phyloP scores from a whole-genome alignment of 164 flowering plant species.

The Pachysandra terminalis region DNA sequence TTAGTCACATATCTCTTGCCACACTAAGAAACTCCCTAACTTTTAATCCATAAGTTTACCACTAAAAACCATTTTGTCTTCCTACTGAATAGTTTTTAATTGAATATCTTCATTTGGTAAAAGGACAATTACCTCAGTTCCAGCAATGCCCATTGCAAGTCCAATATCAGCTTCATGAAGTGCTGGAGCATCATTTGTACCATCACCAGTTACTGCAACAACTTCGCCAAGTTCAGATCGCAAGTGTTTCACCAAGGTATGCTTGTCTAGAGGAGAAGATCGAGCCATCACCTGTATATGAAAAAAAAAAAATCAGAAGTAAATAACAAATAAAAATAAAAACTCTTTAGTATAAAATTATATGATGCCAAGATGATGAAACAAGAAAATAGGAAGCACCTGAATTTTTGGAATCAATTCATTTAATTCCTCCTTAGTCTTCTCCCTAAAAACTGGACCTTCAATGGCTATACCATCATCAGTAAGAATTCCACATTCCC shows the following conservation, averaged over 20 bases:
- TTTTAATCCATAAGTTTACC: neutral
- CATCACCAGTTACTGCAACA: constrained; percentile 98
- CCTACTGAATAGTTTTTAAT: no score
- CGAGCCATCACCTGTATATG: constrained; percentile 95
- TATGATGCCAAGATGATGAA: neutral
- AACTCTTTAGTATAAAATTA: neutral
- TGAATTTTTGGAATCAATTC: constrained; percentile 81
- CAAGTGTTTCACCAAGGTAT: constrained; percentile 76
- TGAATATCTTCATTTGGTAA: neutral
- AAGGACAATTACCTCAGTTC: constrained; percentile 75
- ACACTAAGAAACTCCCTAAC: neutral
- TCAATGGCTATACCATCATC: constrained; percentile 90
- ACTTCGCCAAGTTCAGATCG: constrained; percentile 68
- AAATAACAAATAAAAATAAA: neutral
- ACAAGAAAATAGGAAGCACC: constrained; percentile 30
- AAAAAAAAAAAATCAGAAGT: neutral
- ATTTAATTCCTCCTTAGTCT: constrained; percentile 65
- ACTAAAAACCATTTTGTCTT: neutral
- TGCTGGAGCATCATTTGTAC: constrained; percentile 98
- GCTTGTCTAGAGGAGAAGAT: constrained; percentile 95
- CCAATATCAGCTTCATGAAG: constrained; percentile 99
- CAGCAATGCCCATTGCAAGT: constrained; percentile 98
- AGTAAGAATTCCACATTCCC: constrained; percentile 94
- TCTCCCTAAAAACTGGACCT: constrained; percentile 83
- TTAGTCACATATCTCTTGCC: neutral